These are phyloP conservation scores for Candolleomyces efflorescens DNA, from an alignment of 768 basidiomycete genomes.

Conservation along the genomic window DNA sequence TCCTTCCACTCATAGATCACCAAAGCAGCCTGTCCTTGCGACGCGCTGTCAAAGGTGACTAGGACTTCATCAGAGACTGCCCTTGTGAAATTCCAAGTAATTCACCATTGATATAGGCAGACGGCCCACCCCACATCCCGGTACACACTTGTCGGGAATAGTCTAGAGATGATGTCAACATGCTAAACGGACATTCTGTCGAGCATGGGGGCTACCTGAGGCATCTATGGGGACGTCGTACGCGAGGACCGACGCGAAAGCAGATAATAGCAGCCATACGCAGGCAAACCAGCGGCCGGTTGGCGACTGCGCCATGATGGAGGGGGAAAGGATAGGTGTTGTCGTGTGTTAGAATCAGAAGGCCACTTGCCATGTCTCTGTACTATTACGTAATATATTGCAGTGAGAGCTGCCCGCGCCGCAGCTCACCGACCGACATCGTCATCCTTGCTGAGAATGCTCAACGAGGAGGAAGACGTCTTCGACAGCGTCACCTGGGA, in stretches of 20 bases:
- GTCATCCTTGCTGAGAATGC: conserved; percentile 40
- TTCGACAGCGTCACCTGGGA: conserved; percentile 94
- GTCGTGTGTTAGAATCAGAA: conserved; percentile 30
- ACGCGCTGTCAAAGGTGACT: conserved; percentile 77
- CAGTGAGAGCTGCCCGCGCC: not conserved
- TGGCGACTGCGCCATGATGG: conserved; percentile 21
- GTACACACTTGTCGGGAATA: conserved; percentile 89
- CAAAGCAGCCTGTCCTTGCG: conserved; percentile 87
- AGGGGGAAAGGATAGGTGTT: conserved; percentile 25
- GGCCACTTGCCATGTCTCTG: not conserved
- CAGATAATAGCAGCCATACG: conserved; percentile 26
- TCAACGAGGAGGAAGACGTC: conserved; percentile 83
- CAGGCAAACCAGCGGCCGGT: conserved; percentile 14
- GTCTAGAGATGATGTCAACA: conserved; percentile 35
- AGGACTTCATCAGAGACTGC: not conserved
- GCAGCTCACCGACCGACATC: conserved; percentile 14
- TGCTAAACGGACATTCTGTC: not conserved
- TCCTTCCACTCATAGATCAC: conserved; percentile 97
- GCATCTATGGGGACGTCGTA: conserved; percentile 67
- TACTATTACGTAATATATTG: conserved; percentile 6
- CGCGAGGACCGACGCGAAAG: conserved; percentile 34
- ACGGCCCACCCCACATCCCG: conserved; percentile 85
- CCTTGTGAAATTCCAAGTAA: not conserved
- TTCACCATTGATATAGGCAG: conserved; percentile 82
- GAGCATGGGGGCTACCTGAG: conserved; percentile 33